Evolutionary conservation across 176 grass and related monocot species (phyloP), one percentile per base, ranked within the genome.

Genomic region (Oryza glumipatula): DNA sequence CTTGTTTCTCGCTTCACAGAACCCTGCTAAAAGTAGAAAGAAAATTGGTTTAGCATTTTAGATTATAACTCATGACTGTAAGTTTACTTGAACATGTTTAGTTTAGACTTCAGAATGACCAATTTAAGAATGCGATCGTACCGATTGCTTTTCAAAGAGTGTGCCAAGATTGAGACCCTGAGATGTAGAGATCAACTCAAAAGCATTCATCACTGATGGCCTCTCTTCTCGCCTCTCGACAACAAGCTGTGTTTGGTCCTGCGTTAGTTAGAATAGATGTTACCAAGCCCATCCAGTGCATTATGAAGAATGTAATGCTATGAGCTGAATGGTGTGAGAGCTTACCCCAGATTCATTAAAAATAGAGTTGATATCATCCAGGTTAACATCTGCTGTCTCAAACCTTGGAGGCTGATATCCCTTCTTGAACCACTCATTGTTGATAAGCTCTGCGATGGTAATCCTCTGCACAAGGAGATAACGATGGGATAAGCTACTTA

Each of bases 401-500:
- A 99, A 99, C 56, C 68, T 89, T 5, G 92, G 90, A 79, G 89
- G 91, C 56, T 88, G 88, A 67, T 99, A 99, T 7, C 92, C 91
- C 76, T 99, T 99, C 87, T 94, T 99, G 87, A 99, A 99, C 97
- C 97, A 99, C 11, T 99, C 94, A 67, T 94, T 96, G 30, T 92
- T 89, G 79, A 91, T 91, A 19, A 96, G 78, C 60, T 99, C 85
- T 17, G 88, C 43, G 46, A 96, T 91, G 71, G 97, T 92, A 68
- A 96, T 99, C 67, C 94, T 93, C 97, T 99, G 89, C 73, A 86
- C 80, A 84, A 14, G 72, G 47, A 22, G 23, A 68, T 54, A 73
- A 49, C 65, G 74, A 44, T 64, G 1, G 24, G 11, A 81, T 56
- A 48, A 81, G 36, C 41, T 78, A 41, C 32, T 10, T 76, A 67